These are phyloP conservation scores for Corymbia citriodora DNA, from an alignment of 441 rosid species.

Conservation along the genomic window DNA sequence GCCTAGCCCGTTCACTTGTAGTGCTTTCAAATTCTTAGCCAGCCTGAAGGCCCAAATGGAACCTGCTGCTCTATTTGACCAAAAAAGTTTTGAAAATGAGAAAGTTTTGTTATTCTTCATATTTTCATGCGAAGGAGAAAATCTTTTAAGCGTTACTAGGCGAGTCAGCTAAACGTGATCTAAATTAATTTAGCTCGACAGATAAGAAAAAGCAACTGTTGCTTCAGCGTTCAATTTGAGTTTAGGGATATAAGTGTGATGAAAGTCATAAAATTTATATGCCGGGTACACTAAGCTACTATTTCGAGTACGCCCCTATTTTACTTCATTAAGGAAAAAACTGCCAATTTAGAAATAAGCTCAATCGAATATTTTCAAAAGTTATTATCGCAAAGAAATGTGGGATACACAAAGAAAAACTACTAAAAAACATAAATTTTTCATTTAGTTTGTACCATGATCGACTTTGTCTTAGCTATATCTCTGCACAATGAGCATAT, in stretches of 20 bases:
- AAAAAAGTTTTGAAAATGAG: background rate
- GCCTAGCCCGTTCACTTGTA: background rate
- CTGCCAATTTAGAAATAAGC: background rate
- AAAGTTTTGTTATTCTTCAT: background rate
- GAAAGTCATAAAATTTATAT: background rate
- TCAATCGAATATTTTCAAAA: background rate
- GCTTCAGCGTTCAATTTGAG: background rate
- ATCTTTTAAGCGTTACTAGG: background rate
- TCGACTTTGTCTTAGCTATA: background rate
- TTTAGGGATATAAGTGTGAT: background rate
- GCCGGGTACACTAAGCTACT: background rate
- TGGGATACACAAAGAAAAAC: background rate
- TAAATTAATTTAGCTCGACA: background rate
- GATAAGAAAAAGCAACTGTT: background rate
- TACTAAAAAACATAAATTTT: background rate
- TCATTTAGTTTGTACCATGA: background rate
- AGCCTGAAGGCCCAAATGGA: background rate
- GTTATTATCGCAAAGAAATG: background rate
- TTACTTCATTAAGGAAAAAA: background rate
- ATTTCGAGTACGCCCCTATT: background rate
- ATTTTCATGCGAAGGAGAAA: background rate
- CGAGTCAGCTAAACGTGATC: background rate
- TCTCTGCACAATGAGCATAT: background rate
- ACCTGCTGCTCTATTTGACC: background rate
- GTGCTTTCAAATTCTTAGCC: background rate